A percentile compares a stretch with the other conserved stretches of the same genome.
phyloP scores from a whole-genome alignment of 371 early-diverging fungal genomes.

The Rhizopus delemar region DNA sequence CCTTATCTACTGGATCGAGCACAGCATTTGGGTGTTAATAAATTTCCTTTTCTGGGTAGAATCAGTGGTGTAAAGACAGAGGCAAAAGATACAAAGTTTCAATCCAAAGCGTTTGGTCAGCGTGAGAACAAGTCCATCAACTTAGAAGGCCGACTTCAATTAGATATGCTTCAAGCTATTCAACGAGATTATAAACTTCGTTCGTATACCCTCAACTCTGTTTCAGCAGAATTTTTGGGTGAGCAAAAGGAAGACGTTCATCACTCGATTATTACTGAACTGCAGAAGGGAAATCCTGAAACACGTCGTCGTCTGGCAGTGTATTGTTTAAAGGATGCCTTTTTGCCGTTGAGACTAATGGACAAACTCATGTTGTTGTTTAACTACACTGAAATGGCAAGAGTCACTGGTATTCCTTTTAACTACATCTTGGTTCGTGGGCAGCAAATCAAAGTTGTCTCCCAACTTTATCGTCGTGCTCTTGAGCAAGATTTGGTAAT shows the following conservation, averaged over 20 bases:
- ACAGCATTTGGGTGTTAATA: conserved; percentile 68
- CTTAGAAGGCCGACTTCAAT: conserved; percentile 94
- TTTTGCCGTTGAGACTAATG: conserved; percentile 94
- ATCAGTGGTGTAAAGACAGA: conserved; percentile 68
- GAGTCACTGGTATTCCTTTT: conserved; percentile 98
- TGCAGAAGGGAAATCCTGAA: conserved; percentile 95
- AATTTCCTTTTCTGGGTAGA: conserved; percentile 90
- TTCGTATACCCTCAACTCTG: conserved; percentile 97
- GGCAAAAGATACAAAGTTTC: conserved; percentile 84
- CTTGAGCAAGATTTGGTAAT: conserved; percentile 84
- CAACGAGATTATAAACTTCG: conserved; percentile 97
- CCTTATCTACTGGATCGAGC: conserved; percentile 98
- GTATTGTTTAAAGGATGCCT: conserved; percentile 99
- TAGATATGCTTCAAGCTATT: conserved; percentile 97
- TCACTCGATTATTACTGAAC: conserved; percentile 95
- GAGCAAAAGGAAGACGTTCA: conserved; percentile 99
- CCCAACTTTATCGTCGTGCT: conserved; percentile 95
- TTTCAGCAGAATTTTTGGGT: conserved; percentile 95
- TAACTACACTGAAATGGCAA: conserved; percentile 99
- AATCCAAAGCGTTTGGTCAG: conserved; percentile 92
- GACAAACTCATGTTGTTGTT: conserved; percentile 97
- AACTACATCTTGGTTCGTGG: conserved; percentile 96
- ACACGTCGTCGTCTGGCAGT: conserved; percentile 97
- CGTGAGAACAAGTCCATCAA: conserved; percentile 88
- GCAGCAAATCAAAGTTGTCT: conserved; percentile 97